These are phyloP conservation scores for Conoideocrella luteorostrata DNA, from an alignment of 2,329 filamentous ascomycete genomes.

Conservation along the genomic window DNA sequence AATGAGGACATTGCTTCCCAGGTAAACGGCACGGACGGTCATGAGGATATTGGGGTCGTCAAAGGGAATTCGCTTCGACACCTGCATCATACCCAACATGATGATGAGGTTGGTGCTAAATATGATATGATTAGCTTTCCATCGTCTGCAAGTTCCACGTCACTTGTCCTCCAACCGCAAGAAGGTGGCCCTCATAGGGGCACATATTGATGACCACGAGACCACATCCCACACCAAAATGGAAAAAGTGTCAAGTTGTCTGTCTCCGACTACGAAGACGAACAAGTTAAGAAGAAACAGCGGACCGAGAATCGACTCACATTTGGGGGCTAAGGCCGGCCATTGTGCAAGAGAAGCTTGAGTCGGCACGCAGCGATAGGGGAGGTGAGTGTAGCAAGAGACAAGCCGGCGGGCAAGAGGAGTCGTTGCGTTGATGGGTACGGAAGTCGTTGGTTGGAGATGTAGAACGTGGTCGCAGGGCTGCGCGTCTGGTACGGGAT, in stretches of 20 bases:
- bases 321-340: constrained; percentile 56
- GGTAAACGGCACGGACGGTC: constrained; percentile 47
- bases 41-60: constrained; percentile 66
- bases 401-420: too few relatives aligned
- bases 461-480: too few relatives aligned
- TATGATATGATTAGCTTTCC: constrained; percentile 16
- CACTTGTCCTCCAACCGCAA: neutral
- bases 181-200: too few relatives aligned
- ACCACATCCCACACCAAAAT: neutral
- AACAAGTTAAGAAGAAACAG: neutral
- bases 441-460: too few relatives aligned
- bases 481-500: too few relatives aligned
- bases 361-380: too few relatives aligned
- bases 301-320: constrained; percentile 33
- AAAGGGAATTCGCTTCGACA: constrained; percentile 91
- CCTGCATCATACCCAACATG: constrained; percentile 97
- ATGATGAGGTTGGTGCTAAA: constrained; percentile 83
- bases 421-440: too few relatives aligned
- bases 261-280: neutral
- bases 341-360: constrained; percentile 50
- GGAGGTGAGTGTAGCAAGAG: too few relatives aligned
- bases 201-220: too few relatives aligned
- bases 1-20: constrained; percentile 72
- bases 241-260: neutral
- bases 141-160: neutral